Percentiles rank a stretch among this genome's conserved stretches.
Conservation (phyloP, 345 rosid genomes). For the Eucalyptus sp. region DNA sequence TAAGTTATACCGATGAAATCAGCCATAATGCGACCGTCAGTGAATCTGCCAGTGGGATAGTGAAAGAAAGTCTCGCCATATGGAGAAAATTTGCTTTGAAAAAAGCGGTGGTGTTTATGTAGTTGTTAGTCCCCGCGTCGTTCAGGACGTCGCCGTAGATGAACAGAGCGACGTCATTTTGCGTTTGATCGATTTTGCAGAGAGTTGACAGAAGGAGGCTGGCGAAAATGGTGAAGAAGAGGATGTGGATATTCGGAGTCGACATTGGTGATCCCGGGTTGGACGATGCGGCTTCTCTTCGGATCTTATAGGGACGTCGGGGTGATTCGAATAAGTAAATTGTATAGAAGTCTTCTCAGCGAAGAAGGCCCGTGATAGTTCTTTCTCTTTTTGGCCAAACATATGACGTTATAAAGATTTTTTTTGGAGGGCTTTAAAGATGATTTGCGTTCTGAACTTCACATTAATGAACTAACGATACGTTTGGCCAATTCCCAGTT, state of each 20-base stretch:
- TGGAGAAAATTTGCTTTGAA: slow-evolving; percentile 10
- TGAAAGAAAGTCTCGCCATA: slow-evolving; percentile 12
- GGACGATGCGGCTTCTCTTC: background rate
- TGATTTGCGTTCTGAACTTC: background rate
- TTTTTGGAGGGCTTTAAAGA: too few species aligned
- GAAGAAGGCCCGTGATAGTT: too few species aligned
- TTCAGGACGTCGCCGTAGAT: slow-evolving; percentile 18
- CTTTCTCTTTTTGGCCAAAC: too few species aligned
- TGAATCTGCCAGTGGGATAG: slow-evolving; percentile 11
- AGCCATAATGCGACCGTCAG: slow-evolving; percentile 2
- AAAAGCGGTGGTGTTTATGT: background rate
- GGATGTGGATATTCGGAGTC: background rate
- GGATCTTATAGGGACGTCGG: too few species aligned
- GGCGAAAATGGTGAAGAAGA: background rate
- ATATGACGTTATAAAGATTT: too few species aligned
- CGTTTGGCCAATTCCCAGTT: too few species aligned
- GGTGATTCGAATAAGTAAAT: too few species aligned
- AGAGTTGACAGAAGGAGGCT: background rate
- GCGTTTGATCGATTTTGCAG: background rate
- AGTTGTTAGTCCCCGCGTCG: slow-evolving; percentile 23
- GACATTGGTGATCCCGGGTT: background rate
- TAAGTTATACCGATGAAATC: slow-evolving; percentile 10
- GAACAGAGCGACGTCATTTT: background rate
- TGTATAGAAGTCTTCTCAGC: too few species aligned
- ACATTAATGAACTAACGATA: background rate